These are phyloP conservation scores for Urtica urens DNA, from an alignment of 306 rosid genomes.

Conservation along the genomic window DNA sequence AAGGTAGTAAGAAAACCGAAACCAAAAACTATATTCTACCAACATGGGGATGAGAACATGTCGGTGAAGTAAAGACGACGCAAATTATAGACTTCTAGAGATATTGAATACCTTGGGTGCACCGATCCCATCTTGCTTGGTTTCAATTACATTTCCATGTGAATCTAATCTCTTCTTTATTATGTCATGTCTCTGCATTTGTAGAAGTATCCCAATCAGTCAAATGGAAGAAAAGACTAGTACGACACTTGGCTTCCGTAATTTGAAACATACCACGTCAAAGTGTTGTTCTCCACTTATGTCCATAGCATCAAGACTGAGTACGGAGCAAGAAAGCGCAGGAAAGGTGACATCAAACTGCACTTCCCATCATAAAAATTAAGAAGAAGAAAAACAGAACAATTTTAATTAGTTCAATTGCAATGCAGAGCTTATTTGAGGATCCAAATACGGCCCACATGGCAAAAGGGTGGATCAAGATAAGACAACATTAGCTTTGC, in stretches of 20 bases:
- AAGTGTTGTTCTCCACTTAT: constrained; percentile 98
- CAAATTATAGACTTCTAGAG: background rate
- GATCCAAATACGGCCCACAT: no score
- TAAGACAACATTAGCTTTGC: no score
- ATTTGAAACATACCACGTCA: constrained; percentile 69
- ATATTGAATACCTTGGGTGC: constrained; percentile 53
- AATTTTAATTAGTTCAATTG: no score
- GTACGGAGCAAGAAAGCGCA: constrained; percentile 85
- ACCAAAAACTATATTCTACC: background rate
- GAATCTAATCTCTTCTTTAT: constrained; percentile 82
- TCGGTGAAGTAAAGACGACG: background rate
- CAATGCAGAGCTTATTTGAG: no score
- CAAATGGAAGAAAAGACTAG: background rate
- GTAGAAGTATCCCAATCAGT: constrained; percentile 2
- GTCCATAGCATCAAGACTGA: constrained; percentile 97
- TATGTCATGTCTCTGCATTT: constrained; percentile 74
- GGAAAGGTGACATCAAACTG: constrained; percentile 98
- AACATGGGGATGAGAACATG: background rate
- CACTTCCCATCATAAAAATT: constrained; percentile 30
- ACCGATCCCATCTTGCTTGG: constrained; percentile 86
- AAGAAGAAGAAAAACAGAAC: no score
- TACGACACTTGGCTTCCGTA: background rate
- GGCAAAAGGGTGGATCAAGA: no score
- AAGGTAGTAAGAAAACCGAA: background rate
- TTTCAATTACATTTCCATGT: constrained; percentile 81